Base-by-base conservation (phyloP, 495 filamentous ascomycete genomes). In the Neurospora cerealis region DNA sequence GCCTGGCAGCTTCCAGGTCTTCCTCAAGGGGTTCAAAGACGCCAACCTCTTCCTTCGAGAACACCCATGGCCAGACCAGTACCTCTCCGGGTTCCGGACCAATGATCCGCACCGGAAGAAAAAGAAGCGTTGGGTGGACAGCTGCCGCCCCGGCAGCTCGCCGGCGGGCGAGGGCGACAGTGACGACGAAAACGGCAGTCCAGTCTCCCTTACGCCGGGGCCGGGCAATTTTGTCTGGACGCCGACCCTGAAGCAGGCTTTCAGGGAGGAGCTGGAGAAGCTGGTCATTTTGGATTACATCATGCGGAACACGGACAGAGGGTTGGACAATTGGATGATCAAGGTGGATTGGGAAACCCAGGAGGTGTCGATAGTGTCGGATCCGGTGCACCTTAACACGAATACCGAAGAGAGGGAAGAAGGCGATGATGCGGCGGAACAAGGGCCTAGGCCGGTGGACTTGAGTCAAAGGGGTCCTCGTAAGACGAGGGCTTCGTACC, bases 251-350 rank as follows among this genome's bases (percentile, higher is more conserved):
- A 96, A 98, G 78, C 93, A 97, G 81, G 90, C 92, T 1, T 98
- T 99, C 82, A 86, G 96, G 10, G 96, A 98, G 78, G 92, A 98
- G 82, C 85, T 99, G 42, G 96, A 99, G 82, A 99, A 98, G 82
- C 86, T 99, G 13, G 96, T 99, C 15, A 96, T 99, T 77, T 80
- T 99, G 78, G 96, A 99, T 82, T 99, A 99, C 77, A 97, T 99
- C 70, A 99, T 99, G 96, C 90, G 96, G 32, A 99, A 99, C 79
- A 99, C 96, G 4, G 96, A 99, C 80, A 88, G 96, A 82, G 96
- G 96, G 13, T 84, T 98, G 74, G 96, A 99, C 81, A 99, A 99
- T 74, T 99, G 96, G 96, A 99, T 99, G 96, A 93, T 99, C 77
- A 95, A 92, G 78, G 93, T 99, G 34, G 94, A 98, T 79, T 93